Evolutionary conservation across 306 rosid genomes (phyloP).

Genomic region (Astragalus membranaceus): DNA sequence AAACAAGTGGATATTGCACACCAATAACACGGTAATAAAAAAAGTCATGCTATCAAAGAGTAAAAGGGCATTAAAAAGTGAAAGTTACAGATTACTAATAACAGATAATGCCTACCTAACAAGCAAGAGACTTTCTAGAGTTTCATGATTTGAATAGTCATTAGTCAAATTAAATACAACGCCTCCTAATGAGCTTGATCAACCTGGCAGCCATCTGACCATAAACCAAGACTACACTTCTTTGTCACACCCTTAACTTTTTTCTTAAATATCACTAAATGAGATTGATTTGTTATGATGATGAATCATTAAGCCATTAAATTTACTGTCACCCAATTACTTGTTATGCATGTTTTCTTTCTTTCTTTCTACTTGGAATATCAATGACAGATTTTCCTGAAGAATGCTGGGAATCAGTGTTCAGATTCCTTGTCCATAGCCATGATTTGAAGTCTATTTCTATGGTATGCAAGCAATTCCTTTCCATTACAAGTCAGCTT

Average conservation of each 20-base stretch:
- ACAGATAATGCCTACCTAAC: constrained; percentile 13
- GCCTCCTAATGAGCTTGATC: neutral
- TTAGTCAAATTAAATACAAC: neutral
- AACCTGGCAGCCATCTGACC: neutral
- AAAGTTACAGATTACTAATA: constrained; percentile 26
- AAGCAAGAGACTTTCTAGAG: constrained; percentile 25
- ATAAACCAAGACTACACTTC: neutral
- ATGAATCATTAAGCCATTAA: constrained; percentile 6
- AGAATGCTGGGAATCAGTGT: constrained; percentile 66
- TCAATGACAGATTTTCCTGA: constrained; percentile 18
- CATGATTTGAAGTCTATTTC: constrained; percentile 37
- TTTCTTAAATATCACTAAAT: neutral
- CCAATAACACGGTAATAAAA: too few relatives aligned
- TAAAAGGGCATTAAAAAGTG: constrained; percentile 10
- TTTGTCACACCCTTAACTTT: too few relatives aligned
- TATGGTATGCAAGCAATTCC: constrained; percentile 59
- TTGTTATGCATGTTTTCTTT: neutral
- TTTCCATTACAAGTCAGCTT: constrained; percentile 39
- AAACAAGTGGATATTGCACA: too few relatives aligned
- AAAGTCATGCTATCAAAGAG: too few relatives aligned
- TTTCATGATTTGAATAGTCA: neutral
- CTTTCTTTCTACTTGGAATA: neutral
- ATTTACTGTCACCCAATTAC: neutral
- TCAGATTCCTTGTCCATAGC: constrained; percentile 1
- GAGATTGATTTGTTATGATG: neutral